Evolutionary conservation across 192 early-diverging fungal species (phyloP), one percentile per base, ranked within the genome.

Genomic region (Powellomyces hirtus): DNA sequence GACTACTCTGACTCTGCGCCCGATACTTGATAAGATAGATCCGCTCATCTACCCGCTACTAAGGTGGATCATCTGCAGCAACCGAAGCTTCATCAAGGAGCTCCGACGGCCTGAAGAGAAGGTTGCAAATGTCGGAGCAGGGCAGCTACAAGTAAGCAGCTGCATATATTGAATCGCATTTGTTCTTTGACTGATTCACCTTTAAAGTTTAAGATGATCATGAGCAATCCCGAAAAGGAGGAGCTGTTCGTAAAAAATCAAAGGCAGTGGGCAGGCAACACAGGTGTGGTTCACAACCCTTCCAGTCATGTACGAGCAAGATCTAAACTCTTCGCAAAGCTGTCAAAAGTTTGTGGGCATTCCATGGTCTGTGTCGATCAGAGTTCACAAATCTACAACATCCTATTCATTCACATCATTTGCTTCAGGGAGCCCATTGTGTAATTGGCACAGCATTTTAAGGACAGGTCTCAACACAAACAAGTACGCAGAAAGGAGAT

Each of bases 401-500:
- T 18, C 13, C 11, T 16, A 33, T 29, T 36, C 16, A 66, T 51
- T 24, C 11, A 18, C 13, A n/a, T 27, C 38, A 8, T 35, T 5
- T 40, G 30, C 5, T 30, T 34, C 44, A 70, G 68, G 70, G 7
- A 66, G 63, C 45, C 75, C 76, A 3, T 42, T 80, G 6, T 50
- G 59, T 16, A 80, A 80, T 38, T 80, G 78, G 78, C 78, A 80
- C 66, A 75, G 73, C 37, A 80, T 80, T 35, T 68, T 81, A 38
- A 59, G 79, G 16, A 77, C 79, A 14, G 68, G 68, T 1, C 36
- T 81, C 27, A 68, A 81, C 52, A 78, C 58, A 4, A n/a, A 67
- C n/a, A 42, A 57, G 65, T 67, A 44, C 10, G 63, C n/a, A 42
- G 40, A 42, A 8, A 42, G 40, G 5, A 49, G 46, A 49, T 49